phyloP scores from a whole-genome alignment of 2,329 filamentous ascomycete genomes.

The Botrytis porri region DNA sequence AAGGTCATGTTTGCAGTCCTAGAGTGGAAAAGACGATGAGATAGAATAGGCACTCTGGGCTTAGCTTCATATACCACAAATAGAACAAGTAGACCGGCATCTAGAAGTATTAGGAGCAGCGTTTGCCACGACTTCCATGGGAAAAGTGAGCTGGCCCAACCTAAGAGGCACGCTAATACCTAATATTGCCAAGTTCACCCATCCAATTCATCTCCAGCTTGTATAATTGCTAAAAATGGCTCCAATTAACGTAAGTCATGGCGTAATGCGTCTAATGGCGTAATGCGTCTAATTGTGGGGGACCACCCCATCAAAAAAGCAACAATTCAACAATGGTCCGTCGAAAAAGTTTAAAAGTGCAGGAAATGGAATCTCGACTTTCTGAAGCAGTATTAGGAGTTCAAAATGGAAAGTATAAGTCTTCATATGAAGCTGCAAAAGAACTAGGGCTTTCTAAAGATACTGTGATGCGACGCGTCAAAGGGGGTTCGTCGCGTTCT shows the following conservation, averaged over 20 bases:
- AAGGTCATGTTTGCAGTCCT: neutral
- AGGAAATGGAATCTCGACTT: no score
- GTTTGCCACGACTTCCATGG: conserved; percentile 59
- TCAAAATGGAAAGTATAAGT: no score
- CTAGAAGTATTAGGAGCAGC: conserved; percentile 56
- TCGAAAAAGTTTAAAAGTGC: no score
- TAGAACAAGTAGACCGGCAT: conserved; percentile 40
- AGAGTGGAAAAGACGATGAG: neutral
- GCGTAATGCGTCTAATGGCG: no score
- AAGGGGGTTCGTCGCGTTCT: no score
- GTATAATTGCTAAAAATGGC: conserved; percentile 60
- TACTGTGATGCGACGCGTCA: no score
- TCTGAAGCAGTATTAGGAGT: no score
- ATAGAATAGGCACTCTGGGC: neutral
- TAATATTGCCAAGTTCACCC: conserved; percentile 25
- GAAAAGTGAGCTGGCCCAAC: conserved; percentile 59
- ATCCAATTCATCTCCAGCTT: conserved; percentile 49
- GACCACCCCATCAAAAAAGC: no score
- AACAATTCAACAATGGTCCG: no score
- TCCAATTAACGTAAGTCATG: conserved; percentile 58
- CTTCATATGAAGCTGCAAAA: no score
- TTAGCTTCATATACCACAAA: conserved; percentile 46
- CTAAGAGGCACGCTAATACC: conserved; percentile 31
- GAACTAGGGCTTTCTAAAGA: no score
- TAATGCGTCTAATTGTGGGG: no score